Conservation (phyloP, 306 rosid species). For the Casuarina cunninghamiana region DNA sequence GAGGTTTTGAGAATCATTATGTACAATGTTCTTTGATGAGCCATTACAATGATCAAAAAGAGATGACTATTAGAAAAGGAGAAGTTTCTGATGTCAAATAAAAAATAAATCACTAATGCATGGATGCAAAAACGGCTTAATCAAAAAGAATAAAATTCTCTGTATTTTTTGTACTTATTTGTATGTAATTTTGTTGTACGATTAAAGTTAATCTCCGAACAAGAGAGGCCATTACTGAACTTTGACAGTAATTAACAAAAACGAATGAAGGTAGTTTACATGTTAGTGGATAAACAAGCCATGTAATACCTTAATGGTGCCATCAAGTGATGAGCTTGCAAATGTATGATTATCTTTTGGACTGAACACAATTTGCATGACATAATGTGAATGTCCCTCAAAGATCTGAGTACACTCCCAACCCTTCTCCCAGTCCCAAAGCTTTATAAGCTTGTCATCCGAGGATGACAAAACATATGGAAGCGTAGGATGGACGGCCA, state of each 20-base stretch:
- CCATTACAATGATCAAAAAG: not conserved
- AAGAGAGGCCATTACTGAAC: conserved; percentile 11
- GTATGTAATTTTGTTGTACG: too few species aligned
- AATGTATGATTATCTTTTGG: conserved; percentile 98
- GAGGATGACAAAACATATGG: conserved; percentile 98
- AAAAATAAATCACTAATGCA: too few species aligned
- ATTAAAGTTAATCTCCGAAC: not conserved
- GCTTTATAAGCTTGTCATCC: conserved; percentile 99
- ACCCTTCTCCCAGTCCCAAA: conserved; percentile 99
- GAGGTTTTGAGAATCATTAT: too few species aligned
- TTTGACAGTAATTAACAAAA: too few species aligned
- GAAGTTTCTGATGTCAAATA: too few species aligned
- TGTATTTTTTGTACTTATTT: too few species aligned
- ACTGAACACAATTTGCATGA: conserved; percentile 98
- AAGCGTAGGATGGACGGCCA: conserved; percentile 97
- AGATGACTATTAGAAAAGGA: conserved; percentile 17
- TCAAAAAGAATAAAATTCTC: conserved; percentile 16
- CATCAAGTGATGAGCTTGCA: conserved; percentile 99
- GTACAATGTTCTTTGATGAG: too few species aligned
- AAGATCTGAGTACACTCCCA: conserved; percentile 98
- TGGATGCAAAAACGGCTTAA: not conserved
- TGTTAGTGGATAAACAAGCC: not conserved
- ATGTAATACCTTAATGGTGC: conserved; percentile 85
- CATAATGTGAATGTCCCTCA: conserved; percentile 99
- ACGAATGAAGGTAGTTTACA: too few species aligned